Evolutionary conservation across 139 green algal genomes (phyloP).

Genomic region (Closterium sp.): DNA sequence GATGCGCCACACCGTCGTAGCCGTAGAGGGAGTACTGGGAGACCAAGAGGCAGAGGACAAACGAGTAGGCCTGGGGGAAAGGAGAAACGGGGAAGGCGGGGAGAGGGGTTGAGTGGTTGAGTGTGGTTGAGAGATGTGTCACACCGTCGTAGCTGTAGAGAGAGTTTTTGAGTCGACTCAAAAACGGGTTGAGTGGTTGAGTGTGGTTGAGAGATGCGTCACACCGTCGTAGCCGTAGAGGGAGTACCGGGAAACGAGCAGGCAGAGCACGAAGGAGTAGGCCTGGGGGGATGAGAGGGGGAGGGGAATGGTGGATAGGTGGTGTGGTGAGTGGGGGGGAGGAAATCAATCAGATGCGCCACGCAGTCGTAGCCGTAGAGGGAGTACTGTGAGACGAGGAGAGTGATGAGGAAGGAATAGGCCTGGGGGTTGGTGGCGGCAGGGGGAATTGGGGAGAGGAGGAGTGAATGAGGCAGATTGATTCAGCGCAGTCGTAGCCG

Average conservation of each 20-base stretch:
- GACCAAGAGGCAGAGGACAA: slow-evolving; percentile 14
- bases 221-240: slow-evolving; percentile 33
- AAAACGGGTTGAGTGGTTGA: too few species aligned
- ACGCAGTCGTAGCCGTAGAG: background rate
- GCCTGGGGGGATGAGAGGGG: background rate
- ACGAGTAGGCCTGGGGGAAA: slow-evolving; percentile 21
- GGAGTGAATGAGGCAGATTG: too few species aligned
- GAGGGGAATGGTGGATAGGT: background rate
- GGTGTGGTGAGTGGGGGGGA: background rate
- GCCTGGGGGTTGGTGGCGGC: background rate
- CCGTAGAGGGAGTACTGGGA: slow-evolving; percentile 35
- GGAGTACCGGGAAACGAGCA: slow-evolving; percentile 21
- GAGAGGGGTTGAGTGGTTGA: background rate
- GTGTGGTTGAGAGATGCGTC: background rate
- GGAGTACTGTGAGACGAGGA: too few species aligned
- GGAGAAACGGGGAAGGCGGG: background rate
- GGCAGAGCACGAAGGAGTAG: slow-evolving; percentile 2
- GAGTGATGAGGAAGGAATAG: background rate
- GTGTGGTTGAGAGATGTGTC: background rate
- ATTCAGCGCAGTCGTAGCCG: too few species aligned
- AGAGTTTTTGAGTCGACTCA: too few species aligned
- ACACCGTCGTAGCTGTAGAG: slow-evolving; percentile 30
- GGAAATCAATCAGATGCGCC: background rate
- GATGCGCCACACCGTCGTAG: slow-evolving; percentile 20
- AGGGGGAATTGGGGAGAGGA: background rate